Evolutionary conservation across 352 stramenopile species (phyloP), one percentile per base, ranked within the genome.

Genomic region (Phytophthora pini): DNA sequence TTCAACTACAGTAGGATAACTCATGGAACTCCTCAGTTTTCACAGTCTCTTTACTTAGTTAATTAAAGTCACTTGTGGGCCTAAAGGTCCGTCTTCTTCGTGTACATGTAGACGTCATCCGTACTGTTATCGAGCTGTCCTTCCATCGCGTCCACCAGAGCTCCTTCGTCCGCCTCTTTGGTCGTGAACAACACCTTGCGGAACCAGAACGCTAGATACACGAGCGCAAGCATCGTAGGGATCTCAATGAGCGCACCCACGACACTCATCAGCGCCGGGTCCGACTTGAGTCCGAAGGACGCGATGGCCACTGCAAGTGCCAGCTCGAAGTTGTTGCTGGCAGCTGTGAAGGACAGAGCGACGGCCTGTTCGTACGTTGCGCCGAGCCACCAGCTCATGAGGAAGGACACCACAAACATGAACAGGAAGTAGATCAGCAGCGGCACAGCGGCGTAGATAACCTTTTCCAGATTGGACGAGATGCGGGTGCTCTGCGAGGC

Each of bases 271-370:
- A 91, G 59, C 38, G 80, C 79, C 4, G 82, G 73, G n/a, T 86
- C 82, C n/a, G 84, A 93, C 41, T 82, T 77, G 47, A 87, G 67
- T n/a, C 82, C 84, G 51, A 88, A 93, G 26, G 81, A 74, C 1
- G 74, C 70, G n/a, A 89, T 82, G n/a, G 79, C 79, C 31, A 89
- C 68, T 3, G 84, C 84, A 22, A 88, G 68, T 5, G 78, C 82
- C 57, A 92, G 56, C 65, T 90, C 84, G 46, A 93, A 93, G 66
- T 90, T 91, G 77, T 93, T 93, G 56, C 79, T 89, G 7, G 77
- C 82, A 3, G 79, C 79, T n/a, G 86, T 90, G 70, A 93, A 89
- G 15, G 78, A 80, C 0, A 88, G 67, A 22, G 71, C 44, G 2
- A 75, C 71, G 22, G 64, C 54, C 65, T 87, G 77, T 17, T 64